These are phyloP conservation scores for Moniliophthora roreri DNA, from an alignment of 1,284 basidiomycete species.

Conservation along the genomic window DNA sequence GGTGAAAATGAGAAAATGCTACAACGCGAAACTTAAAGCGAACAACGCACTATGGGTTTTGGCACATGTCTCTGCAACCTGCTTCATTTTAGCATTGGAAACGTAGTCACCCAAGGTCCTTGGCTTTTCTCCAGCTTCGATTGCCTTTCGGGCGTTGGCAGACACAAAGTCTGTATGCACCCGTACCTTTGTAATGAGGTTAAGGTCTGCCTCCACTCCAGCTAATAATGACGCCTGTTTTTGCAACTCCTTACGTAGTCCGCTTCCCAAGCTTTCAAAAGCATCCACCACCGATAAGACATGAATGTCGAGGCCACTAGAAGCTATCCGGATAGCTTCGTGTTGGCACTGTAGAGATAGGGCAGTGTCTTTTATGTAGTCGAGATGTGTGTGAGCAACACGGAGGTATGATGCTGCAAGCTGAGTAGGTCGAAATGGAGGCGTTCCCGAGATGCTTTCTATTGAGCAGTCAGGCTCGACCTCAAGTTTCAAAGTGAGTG, in stretches of 20 bases:
- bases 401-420: conserved; percentile 63
- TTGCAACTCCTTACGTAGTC: conserved; percentile 58
- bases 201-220: conserved; percentile 67
- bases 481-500: not conserved
- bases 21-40: not conserved
- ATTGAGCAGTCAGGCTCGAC: conserved; percentile 2
- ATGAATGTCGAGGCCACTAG: conserved; percentile 65
- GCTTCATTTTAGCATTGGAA: conserved; percentile 71
- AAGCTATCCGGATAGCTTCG: conserved; percentile 67
- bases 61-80: conserved; percentile 74
- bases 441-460: conserved; percentile 69
- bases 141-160: conserved; percentile 58
- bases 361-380: conserved; percentile 50
- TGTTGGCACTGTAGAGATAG: conserved; percentile 60
- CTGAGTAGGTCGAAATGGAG: conserved; percentile 66
- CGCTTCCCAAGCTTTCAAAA: conserved; percentile 60
- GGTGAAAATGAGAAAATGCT: not conserved
- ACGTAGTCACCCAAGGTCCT: conserved; percentile 82
- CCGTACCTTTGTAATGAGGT: conserved; percentile 60
- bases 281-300: conserved; percentile 67
- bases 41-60: conserved; percentile 60
- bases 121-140: conserved; percentile 60
- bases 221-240: conserved; percentile 59
- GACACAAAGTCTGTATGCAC: conserved; percentile 78
- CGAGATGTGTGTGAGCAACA: conserved; percentile 60